Conservation (phyloP, 139 green algal genomes). For the Chlorella sp. region DNA sequence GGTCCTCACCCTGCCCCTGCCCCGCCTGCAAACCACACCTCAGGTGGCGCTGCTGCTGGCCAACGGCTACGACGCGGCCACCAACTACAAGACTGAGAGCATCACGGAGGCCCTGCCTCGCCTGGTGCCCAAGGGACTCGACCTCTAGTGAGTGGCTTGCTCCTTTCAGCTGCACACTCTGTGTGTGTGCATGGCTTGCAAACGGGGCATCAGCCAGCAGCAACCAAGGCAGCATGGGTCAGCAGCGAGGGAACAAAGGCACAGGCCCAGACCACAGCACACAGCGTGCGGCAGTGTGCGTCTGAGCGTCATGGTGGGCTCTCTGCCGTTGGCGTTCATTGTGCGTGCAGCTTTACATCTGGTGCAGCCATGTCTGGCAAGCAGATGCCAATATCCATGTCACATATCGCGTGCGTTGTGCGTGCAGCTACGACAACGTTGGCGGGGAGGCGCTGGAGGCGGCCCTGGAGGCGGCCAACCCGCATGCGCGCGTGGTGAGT, state of each 20-base stretch:
- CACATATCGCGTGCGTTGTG: background rate
- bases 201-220: too few relatives aligned
- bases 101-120: slow-evolving; percentile 10
- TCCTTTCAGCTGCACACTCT: too few relatives aligned
- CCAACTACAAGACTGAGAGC: slow-evolving; percentile 41
- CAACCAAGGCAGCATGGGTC: too few relatives aligned
- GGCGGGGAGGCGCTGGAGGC: slow-evolving; percentile 32
- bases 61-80: slow-evolving; percentile 32
- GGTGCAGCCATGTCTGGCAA: too few relatives aligned
- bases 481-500: slow-evolving; percentile 1
- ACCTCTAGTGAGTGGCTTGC: slow-evolving; percentile 45
- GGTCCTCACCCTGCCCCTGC: too few relatives aligned
- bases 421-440: slow-evolving; percentile 36
- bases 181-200: too few relatives aligned
- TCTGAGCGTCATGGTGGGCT: too few relatives aligned
- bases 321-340: background rate
- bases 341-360: background rate
- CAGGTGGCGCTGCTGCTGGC: slow-evolving; percentile 22
- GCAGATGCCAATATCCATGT: too few relatives aligned
- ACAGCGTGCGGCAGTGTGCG: too few relatives aligned
- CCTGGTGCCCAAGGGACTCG: slow-evolving; percentile 28
- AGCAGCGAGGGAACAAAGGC: too few relatives aligned
- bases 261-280: too few relatives aligned
- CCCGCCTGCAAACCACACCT: too few relatives aligned
- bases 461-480: slow-evolving; percentile 19